Conservation (phyloP, 495 filamentous ascomycete species). For the Penicillium cosmopolitanum region DNA sequence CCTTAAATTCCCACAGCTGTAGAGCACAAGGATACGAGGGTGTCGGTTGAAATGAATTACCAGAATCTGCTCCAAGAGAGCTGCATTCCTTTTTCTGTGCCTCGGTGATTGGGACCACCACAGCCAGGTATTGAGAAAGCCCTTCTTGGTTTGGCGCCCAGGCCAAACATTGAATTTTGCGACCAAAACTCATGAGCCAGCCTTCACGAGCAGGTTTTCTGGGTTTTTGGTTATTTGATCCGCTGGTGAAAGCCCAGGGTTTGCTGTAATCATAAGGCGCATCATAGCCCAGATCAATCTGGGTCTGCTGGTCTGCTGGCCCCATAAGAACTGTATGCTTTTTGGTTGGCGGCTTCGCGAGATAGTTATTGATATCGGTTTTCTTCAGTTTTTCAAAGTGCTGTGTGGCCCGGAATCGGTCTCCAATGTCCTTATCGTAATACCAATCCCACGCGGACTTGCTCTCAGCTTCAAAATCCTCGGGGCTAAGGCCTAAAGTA, state of each 20-base stretch:
- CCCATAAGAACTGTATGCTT: constrained; percentile 57
- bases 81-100: constrained; percentile 34
- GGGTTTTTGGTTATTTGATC: constrained; percentile 4
- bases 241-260: constrained; percentile 41
- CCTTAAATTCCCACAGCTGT: constrained; percentile 63
- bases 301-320: constrained; percentile 45
- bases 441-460: constrained; percentile 62
- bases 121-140: constrained; percentile 57
- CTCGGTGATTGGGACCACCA: constrained; percentile 45
- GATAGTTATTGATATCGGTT: constrained; percentile 41
- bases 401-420: constrained; percentile 45
- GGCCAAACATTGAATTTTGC: constrained; percentile 53
- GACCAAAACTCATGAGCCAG: constrained; percentile 62
- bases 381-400: constrained; percentile 27
- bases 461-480: constrained; percentile 46
- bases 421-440: constrained; percentile 40
- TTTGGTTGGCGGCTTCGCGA: constrained; percentile 37
- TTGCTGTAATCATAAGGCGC: constrained; percentile 47
- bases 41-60: constrained; percentile 52
- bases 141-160: constrained; percentile 62
- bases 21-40: constrained; percentile 52
- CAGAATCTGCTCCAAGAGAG: constrained; percentile 19
- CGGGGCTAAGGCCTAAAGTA: constrained; percentile 42
- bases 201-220: constrained; percentile 42
- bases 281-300: constrained; percentile 43